Evolutionary conservation across 179 eudicot genomes (phyloP), one percentile per base, ranked within the genome.

Genomic region (Beta corolliflora): DNA sequence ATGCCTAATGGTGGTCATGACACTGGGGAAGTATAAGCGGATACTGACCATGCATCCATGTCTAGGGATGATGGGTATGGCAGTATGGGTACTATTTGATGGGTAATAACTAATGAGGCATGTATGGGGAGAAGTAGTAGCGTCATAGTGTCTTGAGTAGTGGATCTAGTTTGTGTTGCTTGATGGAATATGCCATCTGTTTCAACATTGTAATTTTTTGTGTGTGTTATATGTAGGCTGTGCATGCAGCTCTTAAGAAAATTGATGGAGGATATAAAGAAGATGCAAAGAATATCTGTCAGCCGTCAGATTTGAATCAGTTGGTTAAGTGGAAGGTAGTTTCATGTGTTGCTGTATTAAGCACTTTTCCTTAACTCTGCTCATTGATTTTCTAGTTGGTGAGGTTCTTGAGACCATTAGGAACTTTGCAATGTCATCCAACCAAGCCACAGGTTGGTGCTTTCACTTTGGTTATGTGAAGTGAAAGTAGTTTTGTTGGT

Each of bases 301-400:
- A 80, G 52, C 92, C 91, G 31, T 69, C 76, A 71, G 69, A 83
- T 77, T 87, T 92, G 54, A 73, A 74, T 25, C 85, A 89, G 87
- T 77, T 86, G 70, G 64, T 75, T 53, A 87, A 77, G 79, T 91
- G 93, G 93, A 92, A 91, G 95, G 95, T 92, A 73, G 48, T 71
- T 53, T n/a, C 56, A 53, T 4, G 54, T 71, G 64, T 19, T 48
- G 16, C 71, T 74, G 18, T 64, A 55, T 18, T 21, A 18, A 61
- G 74, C 68, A 71, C 31, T 78, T 12, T 63, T 77, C 23, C 63
- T 25, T 63, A 73, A 46, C 21, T 63, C 52, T 54, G 23, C 48
- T 44, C 16, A 21, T 21, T 54, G 72, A 21, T 31, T 19, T 46
- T 70, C 7, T n/a, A 71, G 58, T 11, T 41, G 3, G 21, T 71